Evolutionary conservation across 116 monocot genomes (phyloP).

Genomic region (Posidonia oceanica): DNA sequence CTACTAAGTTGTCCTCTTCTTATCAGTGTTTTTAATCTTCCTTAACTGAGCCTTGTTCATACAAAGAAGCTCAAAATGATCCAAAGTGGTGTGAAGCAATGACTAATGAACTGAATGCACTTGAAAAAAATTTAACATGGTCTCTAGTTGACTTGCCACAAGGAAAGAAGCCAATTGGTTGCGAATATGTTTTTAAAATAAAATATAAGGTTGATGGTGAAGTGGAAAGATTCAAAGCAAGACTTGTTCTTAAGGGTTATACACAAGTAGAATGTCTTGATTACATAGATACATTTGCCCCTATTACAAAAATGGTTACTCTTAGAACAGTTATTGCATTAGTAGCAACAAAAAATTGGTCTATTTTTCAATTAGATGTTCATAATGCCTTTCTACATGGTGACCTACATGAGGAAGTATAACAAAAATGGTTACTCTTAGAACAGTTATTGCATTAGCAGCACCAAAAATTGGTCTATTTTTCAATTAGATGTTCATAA

Average conservation of each 20-base stretch:
- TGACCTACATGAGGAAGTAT: no score
- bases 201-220: conserved; percentile 1
- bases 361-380: background rate
- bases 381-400: no score
- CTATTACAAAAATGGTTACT: background rate
- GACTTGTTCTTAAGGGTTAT: background rate
- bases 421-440: background rate
- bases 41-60: no score
- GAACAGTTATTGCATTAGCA: background rate
- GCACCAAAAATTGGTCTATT: background rate
- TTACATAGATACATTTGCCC: background rate
- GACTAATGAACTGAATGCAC: background rate
- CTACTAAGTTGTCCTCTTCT: no score
- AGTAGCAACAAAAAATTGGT: background rate
- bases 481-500: background rate
- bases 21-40: no score
- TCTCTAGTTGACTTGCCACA: background rate
- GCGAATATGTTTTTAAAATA: conserved; percentile 8
- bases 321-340: no score
- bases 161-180: conserved; percentile 7
- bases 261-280: background rate
- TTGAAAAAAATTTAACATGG: conserved; percentile 6
- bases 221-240: conserved; percentile 8
- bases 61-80: background rate
- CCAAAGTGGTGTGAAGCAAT: background rate